Base-by-base conservation (phyloP, 2,329 filamentous ascomycete genomes). In the Curvularia hawaiiensis region DNA sequence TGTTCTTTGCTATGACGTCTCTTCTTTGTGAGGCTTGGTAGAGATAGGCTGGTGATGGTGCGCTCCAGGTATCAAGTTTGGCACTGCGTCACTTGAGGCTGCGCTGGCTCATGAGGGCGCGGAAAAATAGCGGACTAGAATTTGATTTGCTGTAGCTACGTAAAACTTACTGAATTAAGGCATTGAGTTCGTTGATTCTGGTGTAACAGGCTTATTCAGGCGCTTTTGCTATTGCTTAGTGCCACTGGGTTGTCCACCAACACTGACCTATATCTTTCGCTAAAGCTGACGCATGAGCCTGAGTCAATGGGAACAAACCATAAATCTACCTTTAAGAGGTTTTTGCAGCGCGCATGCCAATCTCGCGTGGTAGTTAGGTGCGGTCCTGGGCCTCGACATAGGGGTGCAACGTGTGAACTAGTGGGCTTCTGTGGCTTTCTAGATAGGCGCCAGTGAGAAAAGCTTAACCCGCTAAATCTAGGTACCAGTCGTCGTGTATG, bases 391-490 rank as follows among this genome's bases (percentile, higher is more conserved):
- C 50, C 47, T 45, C 46, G 47, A 58, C 45, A 58, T 41, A 41
- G 66, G 54, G 59, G 54, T 50, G 58, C 41, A 44, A 54, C 56
- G 63, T 62, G 55, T 49, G 59, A 66, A 59, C 64, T 62, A 66
- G 64, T 61, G 67, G 65, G 61, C 58, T 53, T 50, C 53, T 52
- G 53, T 59, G 49, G 58, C 60, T 46, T 54, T 56, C 59, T 48
- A 24, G 46, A 60, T 52, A 51, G 48, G 43, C 52, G 52, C 50
- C 52, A 55, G 53, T 61, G 56, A 18, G 31, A 52, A 63, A 67
- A 67, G 61, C 56, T 55, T 58, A 51, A 46, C 52, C 56, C 52
- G 50, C 50, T 52, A 55, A 40, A 46, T 58, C 18, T 41, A 43
- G 46, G 46, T 40, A 50, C 51, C 18, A 39, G 24, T 41, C 55